phyloP scores from a whole-genome alignment of 2,329 filamentous ascomycete genomes.

The Aspergillus japonicus region DNA sequence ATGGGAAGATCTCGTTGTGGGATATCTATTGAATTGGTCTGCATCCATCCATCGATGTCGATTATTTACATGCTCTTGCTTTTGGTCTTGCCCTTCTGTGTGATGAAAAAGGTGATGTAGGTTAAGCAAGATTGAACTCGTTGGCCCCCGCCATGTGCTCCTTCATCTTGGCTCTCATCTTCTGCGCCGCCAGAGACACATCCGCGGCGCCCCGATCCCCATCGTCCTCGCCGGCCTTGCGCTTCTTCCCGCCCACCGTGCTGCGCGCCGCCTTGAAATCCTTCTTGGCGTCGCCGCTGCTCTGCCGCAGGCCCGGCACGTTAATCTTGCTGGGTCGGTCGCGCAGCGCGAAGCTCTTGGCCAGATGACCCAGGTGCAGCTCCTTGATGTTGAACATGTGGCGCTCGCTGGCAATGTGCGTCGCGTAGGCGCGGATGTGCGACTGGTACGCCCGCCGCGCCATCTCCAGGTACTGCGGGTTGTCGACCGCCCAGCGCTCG shows the following conservation, averaged over 20 bases:
- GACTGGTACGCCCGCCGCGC: constrained; percentile 85
- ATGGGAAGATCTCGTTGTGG: constrained; percentile 94
- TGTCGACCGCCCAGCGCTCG: constrained; percentile 64
- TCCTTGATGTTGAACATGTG: constrained; percentile 87
- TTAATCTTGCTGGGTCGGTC: constrained; percentile 82
- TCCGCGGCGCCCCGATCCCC: constrained; percentile 34
- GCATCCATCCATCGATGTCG: constrained; percentile 16
- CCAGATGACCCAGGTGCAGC: constrained; percentile 86
- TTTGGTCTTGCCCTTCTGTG: constrained; percentile 1
- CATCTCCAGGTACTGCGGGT: constrained; percentile 70
- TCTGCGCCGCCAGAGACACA: constrained; percentile 49
- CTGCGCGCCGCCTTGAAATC: constrained; percentile 47
- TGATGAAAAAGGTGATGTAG: neutral
- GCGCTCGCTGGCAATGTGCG: constrained; percentile 82
- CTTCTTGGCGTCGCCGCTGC: constrained; percentile 47
- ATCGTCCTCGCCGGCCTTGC: constrained; percentile 31
- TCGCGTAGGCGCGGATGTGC: constrained; percentile 91
- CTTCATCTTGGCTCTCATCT: constrained; percentile 55
- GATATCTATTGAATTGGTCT: constrained; percentile 72
- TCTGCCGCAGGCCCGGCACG: constrained; percentile 50
- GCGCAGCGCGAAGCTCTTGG: constrained; percentile 87
- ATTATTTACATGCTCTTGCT: constrained; percentile 24
- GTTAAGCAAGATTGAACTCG: constrained; percentile 59
- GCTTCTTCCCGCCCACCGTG: constrained; percentile 35
- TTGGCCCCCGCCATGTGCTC: constrained; percentile 52